Evolutionary conservation across 208 protist genomes (phyloP).

Genomic region (Trypanosoma cruzi): DNA sequence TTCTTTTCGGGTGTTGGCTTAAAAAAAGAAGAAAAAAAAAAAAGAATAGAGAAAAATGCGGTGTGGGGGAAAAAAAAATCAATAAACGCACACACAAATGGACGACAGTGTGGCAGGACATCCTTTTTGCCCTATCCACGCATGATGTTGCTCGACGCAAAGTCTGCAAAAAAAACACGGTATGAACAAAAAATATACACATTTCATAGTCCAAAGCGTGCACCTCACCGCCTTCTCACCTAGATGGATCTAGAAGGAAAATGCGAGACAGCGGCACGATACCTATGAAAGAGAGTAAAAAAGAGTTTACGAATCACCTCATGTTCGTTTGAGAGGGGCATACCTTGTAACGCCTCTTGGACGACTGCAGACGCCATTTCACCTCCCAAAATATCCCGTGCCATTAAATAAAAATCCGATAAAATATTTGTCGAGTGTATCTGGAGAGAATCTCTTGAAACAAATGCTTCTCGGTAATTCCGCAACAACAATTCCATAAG

Average conservation of each 20-base stretch:
- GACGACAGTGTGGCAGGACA: not conserved
- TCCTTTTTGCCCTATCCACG: not conserved
- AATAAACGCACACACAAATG: not conserved
- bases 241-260: too few species aligned
- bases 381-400: constrained; percentile 7
- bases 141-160: not conserved
- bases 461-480: constrained; percentile 8
- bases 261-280: not conserved
- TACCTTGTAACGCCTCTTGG: constrained; percentile 14
- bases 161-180: not conserved
- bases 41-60: constrained; percentile 1
- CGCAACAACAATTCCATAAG: constrained; percentile 19
- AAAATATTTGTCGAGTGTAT: constrained; percentile 28
- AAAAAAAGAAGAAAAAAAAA: constrained; percentile 1
- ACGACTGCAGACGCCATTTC: constrained; percentile 1
- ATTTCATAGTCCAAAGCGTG: not conserved
- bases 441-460: constrained; percentile 7
- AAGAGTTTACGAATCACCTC: constrained; percentile 24
- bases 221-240: not conserved
- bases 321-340: constrained; percentile 5
- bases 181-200: not conserved
- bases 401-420: constrained; percentile 24
- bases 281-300: constrained; percentile 6
- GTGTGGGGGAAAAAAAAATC: constrained; percentile 1
- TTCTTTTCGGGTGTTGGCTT: not conserved